A percentile compares a stretch with the other conserved stretches of the same genome.
phyloP scores from a whole-genome alignment of 2,329 filamentous ascomycete genomes.

The Fusarium irregulare region DNA sequence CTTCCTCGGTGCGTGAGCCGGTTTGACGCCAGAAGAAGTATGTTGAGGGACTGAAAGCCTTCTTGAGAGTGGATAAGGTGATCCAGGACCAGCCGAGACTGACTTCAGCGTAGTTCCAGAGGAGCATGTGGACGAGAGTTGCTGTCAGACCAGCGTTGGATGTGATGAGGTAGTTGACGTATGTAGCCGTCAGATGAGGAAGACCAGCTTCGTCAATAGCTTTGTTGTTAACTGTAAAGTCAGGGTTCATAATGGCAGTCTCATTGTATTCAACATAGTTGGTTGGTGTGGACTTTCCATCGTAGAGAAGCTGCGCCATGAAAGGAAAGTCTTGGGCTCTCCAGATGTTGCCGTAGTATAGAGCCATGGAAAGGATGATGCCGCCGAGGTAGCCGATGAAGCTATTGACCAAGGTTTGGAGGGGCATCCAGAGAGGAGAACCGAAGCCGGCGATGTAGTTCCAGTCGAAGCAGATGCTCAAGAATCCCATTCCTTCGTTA shows the following conservation, averaged over 20 bases:
- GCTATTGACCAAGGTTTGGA: constrained; percentile 54
- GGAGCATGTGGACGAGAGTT: constrained; percentile 23
- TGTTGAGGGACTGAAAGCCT: not conserved
- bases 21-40: constrained; percentile 25
- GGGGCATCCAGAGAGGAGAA: constrained; percentile 53
- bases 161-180: constrained; percentile 30
- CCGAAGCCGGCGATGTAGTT: constrained; percentile 41
- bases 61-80: not conserved
- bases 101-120: constrained; percentile 43
- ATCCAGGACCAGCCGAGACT: constrained; percentile 37
- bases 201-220: constrained; percentile 15
- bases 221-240: constrained; percentile 36
- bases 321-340: constrained; percentile 32
- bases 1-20: constrained; percentile 11
- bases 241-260: constrained; percentile 18
- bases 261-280: constrained; percentile 18
- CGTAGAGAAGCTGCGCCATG: constrained; percentile 30
- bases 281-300: constrained; percentile 6
- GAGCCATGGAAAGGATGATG: constrained; percentile 51
- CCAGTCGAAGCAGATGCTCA: constrained; percentile 31
- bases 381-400: constrained; percentile 53
- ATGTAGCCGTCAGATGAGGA: constrained; percentile 24
- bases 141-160: constrained; percentile 28
- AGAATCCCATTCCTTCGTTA: constrained; percentile 33
- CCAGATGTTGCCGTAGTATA: constrained; percentile 34